Evolutionary conservation across 768 basidiomycete species (phyloP).

Genomic region (Butyriboletus loyo): DNA sequence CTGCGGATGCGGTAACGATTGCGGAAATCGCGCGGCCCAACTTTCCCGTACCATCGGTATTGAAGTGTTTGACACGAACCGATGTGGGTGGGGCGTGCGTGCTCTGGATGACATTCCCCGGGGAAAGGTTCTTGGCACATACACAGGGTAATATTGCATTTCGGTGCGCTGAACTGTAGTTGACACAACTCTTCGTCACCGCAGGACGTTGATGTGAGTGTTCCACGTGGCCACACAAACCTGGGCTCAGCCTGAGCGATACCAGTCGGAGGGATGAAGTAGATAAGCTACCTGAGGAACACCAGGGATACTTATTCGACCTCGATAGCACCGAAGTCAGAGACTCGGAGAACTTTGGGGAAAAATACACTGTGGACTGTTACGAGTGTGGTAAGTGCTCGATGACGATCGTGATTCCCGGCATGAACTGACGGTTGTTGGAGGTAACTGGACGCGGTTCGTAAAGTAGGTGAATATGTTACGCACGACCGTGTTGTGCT

Average conservation of each 20-base stretch:
- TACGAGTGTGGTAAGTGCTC: conserved; percentile 43
- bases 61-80: conserved; percentile 62
- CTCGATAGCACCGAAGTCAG: conserved; percentile 54
- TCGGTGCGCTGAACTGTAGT: neutral
- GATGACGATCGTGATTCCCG: neutral
- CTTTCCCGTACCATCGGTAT: conserved; percentile 52
- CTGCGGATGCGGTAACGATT: conserved; percentile 44
- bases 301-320: conserved; percentile 56
- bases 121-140: conserved; percentile 66
- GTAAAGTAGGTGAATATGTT: conserved; percentile 51
- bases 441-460: conserved; percentile 78
- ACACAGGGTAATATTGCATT: conserved; percentile 53
- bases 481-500: neutral
- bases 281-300: conserved; percentile 32
- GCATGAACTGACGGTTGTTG: conserved; percentile 3
- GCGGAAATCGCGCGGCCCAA: conserved; percentile 63
- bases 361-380: conserved; percentile 55
- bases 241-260: neutral
- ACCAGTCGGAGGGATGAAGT: conserved; percentile 45
- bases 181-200: conserved; percentile 5
- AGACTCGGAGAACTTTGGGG: conserved; percentile 30
- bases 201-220: conserved; percentile 47
- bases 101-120: conserved; percentile 36
- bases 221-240: neutral
- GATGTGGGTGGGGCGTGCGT: conserved; percentile 67